Conservation (phyloP, 192 early-diverging fungal genomes). For the Fimicolochytrium jonesii region DNA sequence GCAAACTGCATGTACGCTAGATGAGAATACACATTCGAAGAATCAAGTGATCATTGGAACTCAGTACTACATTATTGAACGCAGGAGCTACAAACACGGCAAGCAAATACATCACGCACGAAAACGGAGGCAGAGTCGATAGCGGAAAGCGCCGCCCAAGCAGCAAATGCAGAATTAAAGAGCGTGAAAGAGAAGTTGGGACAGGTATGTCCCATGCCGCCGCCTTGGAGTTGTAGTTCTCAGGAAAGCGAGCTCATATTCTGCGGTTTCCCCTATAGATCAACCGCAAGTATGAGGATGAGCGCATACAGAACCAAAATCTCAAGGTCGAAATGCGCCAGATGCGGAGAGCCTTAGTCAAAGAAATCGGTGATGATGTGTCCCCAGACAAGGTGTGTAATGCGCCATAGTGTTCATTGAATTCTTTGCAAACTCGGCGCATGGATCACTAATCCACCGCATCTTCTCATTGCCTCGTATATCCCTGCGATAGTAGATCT, state of each 20-base stretch:
- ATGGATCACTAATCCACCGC: background rate
- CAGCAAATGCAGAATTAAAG: background rate
- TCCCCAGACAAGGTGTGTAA: background rate
- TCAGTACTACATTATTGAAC: background rate
- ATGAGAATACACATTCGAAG: too few species aligned
- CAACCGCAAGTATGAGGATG: slow-evolving; percentile 3
- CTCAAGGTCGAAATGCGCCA: background rate
- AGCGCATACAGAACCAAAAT: background rate
- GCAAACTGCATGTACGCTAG: background rate
- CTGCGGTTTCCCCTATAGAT: too few species aligned
- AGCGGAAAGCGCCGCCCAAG: background rate
- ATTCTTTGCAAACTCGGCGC: background rate
- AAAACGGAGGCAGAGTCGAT: background rate
- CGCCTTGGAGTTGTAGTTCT: background rate
- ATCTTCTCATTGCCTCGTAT: too few species aligned
- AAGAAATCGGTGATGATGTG: slow-evolving; percentile 4
- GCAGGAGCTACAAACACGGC: background rate
- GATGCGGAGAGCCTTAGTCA: background rate
- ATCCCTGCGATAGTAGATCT: too few species aligned
- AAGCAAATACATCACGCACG: background rate
- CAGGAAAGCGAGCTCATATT: too few species aligned
- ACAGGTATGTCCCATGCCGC: background rate
- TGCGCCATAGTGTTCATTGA: background rate
- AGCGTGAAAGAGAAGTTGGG: background rate
- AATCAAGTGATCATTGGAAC: background rate